Base-by-base conservation (phyloP, 768 basidiomycete species). In the Brasilioporus rufonigricans region DNA sequence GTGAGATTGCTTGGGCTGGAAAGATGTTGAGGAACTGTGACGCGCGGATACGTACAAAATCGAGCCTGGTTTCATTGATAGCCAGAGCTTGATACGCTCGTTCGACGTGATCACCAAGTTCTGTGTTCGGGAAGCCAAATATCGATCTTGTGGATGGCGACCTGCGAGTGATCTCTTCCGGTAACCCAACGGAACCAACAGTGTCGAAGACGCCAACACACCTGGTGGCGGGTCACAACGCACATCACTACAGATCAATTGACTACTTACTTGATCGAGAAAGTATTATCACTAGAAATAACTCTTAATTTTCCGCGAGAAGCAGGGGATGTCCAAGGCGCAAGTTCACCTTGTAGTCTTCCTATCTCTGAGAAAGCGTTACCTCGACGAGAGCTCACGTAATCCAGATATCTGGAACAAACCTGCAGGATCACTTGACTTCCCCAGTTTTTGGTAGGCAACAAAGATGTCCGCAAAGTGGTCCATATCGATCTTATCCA, bases 191-290 rank as follows among this genome's bases (percentile, higher is more conserved):
- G 12, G 86, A 78, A 14, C 86, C 86, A n/a, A 89, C 88, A 6
- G 88, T 90, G 61, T 90, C 88, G 62, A 85, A 90, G 19, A 90
- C 86, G 2, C 87, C 87, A 50, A 90, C 61, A 58, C 85, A 86
- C 67, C 83, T 86, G 58, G 31, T 56, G 12, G 27, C 5, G 19
- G 38, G 31, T 58, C 44, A 52, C 24, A 26, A 49, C 16, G n/a
- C n/a, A 41, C 27, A 59, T 47, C 19, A 35, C 53, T 44, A 40
- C 10, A 27, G 40, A 51, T 36, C 10, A 11, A 32, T 44, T 32
- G 23, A 24, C 50, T 11, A 58, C 76, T 50, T 50, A 89, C 87
- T 87, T 87, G 58, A 90, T 67, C 5, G 81, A 78, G 66, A 88
- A 90, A 13, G 66, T 71, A 45, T 74, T 67, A 1, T 74, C 64